Percentiles rank a stretch among this genome's conserved stretches.
phyloP scores from a whole-genome alignment of 2,329 filamentous ascomycete genomes.

The Alternaria viburni region DNA sequence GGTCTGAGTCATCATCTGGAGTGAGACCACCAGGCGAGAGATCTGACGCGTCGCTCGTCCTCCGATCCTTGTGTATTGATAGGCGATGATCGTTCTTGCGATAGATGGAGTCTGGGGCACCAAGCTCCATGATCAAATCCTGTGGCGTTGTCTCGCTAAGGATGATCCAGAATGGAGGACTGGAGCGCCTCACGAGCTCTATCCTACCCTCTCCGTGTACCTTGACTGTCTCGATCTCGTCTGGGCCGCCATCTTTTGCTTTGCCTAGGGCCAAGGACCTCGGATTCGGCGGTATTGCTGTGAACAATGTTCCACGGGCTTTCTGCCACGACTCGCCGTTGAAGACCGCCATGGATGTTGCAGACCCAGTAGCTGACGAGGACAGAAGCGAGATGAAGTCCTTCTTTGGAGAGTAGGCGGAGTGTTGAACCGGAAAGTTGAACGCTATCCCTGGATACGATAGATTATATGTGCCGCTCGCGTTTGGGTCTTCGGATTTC shows the following conservation, averaged over 20 bases:
- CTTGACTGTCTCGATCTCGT: slow-evolving; percentile 82
- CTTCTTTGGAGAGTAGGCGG: slow-evolving; percentile 74
- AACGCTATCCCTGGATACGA: slow-evolving; percentile 96
- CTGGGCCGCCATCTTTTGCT: slow-evolving; percentile 78
- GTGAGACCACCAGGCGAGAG: slow-evolving; percentile 36
- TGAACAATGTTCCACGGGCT: slow-evolving; percentile 77
- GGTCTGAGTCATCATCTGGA: slow-evolving; percentile 44
- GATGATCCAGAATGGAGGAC: slow-evolving; percentile 70
- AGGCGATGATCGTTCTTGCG: slow-evolving; percentile 88
- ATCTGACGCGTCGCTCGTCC: slow-evolving; percentile 46
- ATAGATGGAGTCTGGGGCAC: slow-evolving; percentile 92
- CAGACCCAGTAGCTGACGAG: slow-evolving; percentile 75
- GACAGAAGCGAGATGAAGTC: slow-evolving; percentile 89
- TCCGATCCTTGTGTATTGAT: slow-evolving; percentile 71
- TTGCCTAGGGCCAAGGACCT: slow-evolving; percentile 71
- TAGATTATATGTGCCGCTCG: slow-evolving; percentile 79
- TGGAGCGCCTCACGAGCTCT: slow-evolving; percentile 76
- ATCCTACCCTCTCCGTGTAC: slow-evolving; percentile 80
- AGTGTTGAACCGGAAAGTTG: slow-evolving; percentile 78
- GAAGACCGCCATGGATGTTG: slow-evolving; percentile 89
- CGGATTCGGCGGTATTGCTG: slow-evolving; percentile 73
- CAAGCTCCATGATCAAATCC: slow-evolving; percentile 87
- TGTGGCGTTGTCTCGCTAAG: slow-evolving; percentile 90
- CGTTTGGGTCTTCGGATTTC: slow-evolving; percentile 55
- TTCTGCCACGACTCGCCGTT: slow-evolving; percentile 90